Base-by-base conservation (phyloP, 176 grass and related monocot species). In the Pontederia crassipes region DNA sequence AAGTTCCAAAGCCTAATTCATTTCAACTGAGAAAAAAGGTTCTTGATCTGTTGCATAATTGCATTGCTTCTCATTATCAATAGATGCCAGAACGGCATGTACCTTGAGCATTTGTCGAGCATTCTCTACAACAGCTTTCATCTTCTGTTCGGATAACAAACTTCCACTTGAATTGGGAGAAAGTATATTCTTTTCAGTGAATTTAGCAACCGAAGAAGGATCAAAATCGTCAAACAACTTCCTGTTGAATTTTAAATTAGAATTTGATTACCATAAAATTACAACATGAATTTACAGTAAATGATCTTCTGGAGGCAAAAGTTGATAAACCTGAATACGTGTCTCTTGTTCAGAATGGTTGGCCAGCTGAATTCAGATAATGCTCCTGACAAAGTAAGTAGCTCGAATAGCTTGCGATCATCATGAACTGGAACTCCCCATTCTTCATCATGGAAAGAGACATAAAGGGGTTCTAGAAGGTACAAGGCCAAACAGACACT, bases 391-490 rank as follows among this genome's bases (percentile, higher is more conserved):
- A 89, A 53, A 3, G 55, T 81, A 40, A 81, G 75, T 12, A 85
- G 57, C 71, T 89, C 81, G n/a, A 89, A 84, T 9, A 89, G 74
- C 49, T 62, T 76, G 0, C 17, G 15, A 46, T 81, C 86, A 49
- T 89, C 75, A 49, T 73, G 63, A 28, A 70, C 64, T 0, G 71
- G 81, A 11, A 75, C 65, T 62, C 81, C 86, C 86, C 78, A 85
- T 70, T 85, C 81, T 75, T 85, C 68, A 11, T 85, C 78, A 32
- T 89, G 81, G 81, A 89, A 79, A 11, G 54, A 56, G 18, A 73
- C 63, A 58, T 89, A 76, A 10, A 54, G 3, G 15, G 71, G 78
- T 7, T 85, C 81, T 81, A 32, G 45, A 79, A 48, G 56, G 45
- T 14, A 60, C 10, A 17, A 60, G 8, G 12, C 1, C 8, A 3